These are phyloP conservation scores for Coniochaeta prunicola DNA, from an alignment of 2,329 filamentous ascomycete genomes.

Conservation along the genomic window DNA sequence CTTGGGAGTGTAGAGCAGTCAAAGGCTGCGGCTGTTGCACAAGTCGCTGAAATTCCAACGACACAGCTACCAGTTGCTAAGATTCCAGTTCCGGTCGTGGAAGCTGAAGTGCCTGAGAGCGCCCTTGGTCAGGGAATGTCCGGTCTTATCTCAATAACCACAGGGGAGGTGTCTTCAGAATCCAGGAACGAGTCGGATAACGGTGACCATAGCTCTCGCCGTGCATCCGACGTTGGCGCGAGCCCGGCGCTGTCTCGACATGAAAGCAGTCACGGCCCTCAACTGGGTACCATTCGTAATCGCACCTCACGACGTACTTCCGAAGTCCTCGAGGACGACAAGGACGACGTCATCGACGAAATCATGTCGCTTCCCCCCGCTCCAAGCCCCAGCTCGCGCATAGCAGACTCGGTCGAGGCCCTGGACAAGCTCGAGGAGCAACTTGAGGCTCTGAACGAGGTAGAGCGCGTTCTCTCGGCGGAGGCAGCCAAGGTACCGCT, in stretches of 20 bases:
- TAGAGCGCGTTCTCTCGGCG: constrained; percentile 24
- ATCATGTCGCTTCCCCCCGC: background rate
- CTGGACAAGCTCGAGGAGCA: constrained; percentile 56
- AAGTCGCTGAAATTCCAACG: background rate
- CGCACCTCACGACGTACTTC: constrained; percentile 5
- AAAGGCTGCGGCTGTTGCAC: background rate
- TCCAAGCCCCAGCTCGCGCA: constrained; percentile 30
- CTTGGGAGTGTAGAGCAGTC: background rate
- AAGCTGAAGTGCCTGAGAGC: background rate
- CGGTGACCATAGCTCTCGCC: background rate
- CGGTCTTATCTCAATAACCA: background rate
- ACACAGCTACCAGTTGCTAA: background rate
- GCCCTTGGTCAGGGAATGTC: background rate
- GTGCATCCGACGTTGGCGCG: background rate
- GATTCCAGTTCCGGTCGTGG: background rate
- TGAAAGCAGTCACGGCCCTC: background rate
- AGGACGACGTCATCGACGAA: constrained; percentile 9
- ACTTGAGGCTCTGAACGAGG: constrained; percentile 42
- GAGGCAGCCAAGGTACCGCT: constrained; percentile 20
- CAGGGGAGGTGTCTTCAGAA: background rate
- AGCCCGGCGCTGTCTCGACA: background rate
- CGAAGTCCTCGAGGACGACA: constrained; percentile 4
- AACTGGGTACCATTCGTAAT: background rate
- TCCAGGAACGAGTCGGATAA: background rate
- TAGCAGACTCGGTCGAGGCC: constrained; percentile 58